These are phyloP conservation scores for Sugiyamaella paludigena DNA, from an alignment of 1,139 yeast species.

Conservation along the genomic window DNA sequence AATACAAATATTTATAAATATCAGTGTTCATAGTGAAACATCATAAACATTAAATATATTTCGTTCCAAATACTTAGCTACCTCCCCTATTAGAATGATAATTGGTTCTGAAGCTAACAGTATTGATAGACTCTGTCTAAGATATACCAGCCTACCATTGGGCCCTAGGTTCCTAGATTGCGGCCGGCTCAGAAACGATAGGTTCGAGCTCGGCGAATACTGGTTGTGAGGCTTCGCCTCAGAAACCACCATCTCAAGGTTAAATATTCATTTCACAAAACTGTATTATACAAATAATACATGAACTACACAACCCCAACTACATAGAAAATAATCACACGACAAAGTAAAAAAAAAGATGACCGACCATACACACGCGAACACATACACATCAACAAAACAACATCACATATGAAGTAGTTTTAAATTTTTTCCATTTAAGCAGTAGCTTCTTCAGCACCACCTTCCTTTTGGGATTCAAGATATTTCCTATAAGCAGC, in stretches of 20 bases:
- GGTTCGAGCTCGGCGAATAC: too few species aligned
- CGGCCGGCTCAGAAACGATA: too few species aligned
- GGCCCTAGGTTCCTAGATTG: too few species aligned
- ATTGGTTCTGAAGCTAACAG: too few species aligned
- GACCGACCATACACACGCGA: conserved; percentile 9
- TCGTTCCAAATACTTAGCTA: background rate
- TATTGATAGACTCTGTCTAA: too few species aligned
- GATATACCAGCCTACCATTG: too few species aligned
- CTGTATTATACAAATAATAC: conserved; percentile 11
- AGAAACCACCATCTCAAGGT: too few species aligned
- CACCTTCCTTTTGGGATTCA: conserved; percentile 31
- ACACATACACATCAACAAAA: conserved; percentile 4
- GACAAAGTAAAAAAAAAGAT: conserved; percentile 2
- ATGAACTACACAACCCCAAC: background rate
- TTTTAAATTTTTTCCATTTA: background rate
- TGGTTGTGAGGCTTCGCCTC: too few species aligned
- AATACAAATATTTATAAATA: conserved; percentile 1
- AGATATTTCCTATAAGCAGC: conserved; percentile 55
- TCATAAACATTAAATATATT: background rate
- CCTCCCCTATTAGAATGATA: too few species aligned
- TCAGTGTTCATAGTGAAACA: background rate
- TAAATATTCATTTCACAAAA: conserved; percentile 8
- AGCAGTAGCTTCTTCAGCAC: conserved; percentile 13
- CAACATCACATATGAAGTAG: background rate
- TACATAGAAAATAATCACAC: too few species aligned